These are phyloP conservation scores for Puya raimondii DNA, from an alignment of 176 grass and related monocot genomes.

Conservation along the genomic window DNA sequence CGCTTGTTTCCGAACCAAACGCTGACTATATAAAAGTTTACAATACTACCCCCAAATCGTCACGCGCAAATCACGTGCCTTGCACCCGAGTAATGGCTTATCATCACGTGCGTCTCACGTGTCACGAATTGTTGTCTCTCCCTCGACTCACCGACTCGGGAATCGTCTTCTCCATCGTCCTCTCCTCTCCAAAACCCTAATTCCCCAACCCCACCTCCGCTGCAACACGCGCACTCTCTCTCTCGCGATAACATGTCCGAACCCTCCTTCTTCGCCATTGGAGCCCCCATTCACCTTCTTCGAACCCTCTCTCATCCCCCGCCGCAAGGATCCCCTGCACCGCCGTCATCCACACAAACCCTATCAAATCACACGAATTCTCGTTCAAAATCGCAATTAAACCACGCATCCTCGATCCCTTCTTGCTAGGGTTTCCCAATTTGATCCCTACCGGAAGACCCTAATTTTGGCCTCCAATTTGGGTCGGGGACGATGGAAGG, in stretches of 20 bases:
- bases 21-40: too few species aligned
- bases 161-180: neutral
- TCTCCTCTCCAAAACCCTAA: slow-evolving; percentile 20
- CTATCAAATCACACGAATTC: neutral
- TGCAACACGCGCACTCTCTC: neutral
- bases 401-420: neutral
- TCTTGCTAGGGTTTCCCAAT: neutral
- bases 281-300: neutral
- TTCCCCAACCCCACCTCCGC: slow-evolving; percentile 12
- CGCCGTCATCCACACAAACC: neutral
- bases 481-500: neutral
- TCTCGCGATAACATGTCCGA: neutral
- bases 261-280: neutral
- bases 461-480: neutral
- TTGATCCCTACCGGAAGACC: neutral
- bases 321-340: neutral
- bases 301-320: slow-evolving; percentile 4
- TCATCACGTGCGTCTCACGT: too few species aligned
- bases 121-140: too few species aligned
- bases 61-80: too few species aligned
- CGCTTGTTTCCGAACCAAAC: too few species aligned
- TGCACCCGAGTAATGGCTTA: too few species aligned
- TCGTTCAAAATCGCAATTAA: neutral
- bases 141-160: neutral
- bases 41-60: too few species aligned